phyloP scores from a whole-genome alignment of 1,139 yeast species.

The Kodamaea derodonti region DNA sequence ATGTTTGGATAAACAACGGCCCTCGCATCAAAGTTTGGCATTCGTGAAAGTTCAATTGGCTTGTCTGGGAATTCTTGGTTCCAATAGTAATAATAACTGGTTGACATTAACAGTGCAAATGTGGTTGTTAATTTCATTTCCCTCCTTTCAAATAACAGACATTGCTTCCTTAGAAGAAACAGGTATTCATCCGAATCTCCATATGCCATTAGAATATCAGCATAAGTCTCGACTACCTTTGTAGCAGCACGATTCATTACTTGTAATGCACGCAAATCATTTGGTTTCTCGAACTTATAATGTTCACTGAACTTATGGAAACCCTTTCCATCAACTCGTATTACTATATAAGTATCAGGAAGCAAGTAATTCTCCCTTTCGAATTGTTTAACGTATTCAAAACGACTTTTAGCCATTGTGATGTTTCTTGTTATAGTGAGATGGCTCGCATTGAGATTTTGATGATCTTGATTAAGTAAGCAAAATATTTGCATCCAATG shows the following conservation, averaged over 20 bases:
- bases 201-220: conserved; percentile 77
- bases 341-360: conserved; percentile 77
- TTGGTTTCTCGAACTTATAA: conserved; percentile 82
- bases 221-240: conserved; percentile 55
- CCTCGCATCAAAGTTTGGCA: conserved; percentile 90
- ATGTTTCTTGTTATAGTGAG: no score
- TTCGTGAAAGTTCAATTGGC: conserved; percentile 30
- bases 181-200: conserved; percentile 97
- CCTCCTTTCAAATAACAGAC: conserved; percentile 74
- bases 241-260: conserved; percentile 82
- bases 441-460: no score
- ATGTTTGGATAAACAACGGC: conserved; percentile 80
- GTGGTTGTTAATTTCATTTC: conserved; percentile 76
- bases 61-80: conserved; percentile 49
- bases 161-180: conserved; percentile 60
- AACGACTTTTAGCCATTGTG: conserved; percentile 18
- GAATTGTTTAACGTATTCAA: conserved; percentile 78
- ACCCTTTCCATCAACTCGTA: conserved; percentile 91
- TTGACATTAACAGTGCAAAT: conserved; percentile 77
- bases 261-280: conserved; percentile 69
- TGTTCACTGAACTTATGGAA: conserved; percentile 78
- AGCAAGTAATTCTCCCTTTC: conserved; percentile 71
- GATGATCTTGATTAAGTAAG: no score
- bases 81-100: conserved; percentile 74
- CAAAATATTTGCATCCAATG: not conserved